Base-by-base conservation (phyloP, 2,329 filamentous ascomycete genomes). In the Berkeleyomyces basicola region DNA sequence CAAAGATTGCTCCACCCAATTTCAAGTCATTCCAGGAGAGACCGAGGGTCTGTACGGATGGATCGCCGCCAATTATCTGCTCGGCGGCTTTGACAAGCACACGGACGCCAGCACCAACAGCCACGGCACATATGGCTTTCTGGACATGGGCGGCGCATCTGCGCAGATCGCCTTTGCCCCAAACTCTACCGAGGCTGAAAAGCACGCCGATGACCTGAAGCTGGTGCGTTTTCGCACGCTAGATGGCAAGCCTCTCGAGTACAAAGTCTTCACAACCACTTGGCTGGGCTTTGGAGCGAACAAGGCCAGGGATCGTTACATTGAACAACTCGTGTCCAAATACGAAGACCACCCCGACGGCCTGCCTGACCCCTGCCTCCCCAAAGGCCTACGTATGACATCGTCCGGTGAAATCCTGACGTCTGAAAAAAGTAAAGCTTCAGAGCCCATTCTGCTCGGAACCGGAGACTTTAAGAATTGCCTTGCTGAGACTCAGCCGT, bases 211-310 rank as follows among this genome's bases (percentile, higher is more conserved):
- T 66, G 90, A 97, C 70, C 76, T 99, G 62, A 96, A 90, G 67
- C 73, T 97, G 11, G 75, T 99, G 64, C 85, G 93, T 58, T 76
- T 99, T 74, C 83, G 95, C 66, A 93, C 85, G 2, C 74, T 97
- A 23, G 85, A 93, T 70, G 93, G 93, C 7, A 78, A 82, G 1
- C 74, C 85, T 0, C 75, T 84, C 58, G 93, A 99, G 70, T 88
- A 96, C 74, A 85, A 82, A 67, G 88, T 99, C 2, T 99, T 99
- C 71, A 91, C 95, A 0, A 91, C 92, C 0, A 96, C 93, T 0
- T 99, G 93, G 93, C 79, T 99, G 4, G 92, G 92, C 0, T 99
- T 96, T 70, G 93, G 93, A n/a, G 92, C 95, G 39, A 93, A 96
- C 67, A 86, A 96, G 74, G 93, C 95, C 3, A 83, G 93, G 57